phyloP scores from a whole-genome alignment of 495 filamentous ascomycete species.

The Trichoderma erinaceum region DNA sequence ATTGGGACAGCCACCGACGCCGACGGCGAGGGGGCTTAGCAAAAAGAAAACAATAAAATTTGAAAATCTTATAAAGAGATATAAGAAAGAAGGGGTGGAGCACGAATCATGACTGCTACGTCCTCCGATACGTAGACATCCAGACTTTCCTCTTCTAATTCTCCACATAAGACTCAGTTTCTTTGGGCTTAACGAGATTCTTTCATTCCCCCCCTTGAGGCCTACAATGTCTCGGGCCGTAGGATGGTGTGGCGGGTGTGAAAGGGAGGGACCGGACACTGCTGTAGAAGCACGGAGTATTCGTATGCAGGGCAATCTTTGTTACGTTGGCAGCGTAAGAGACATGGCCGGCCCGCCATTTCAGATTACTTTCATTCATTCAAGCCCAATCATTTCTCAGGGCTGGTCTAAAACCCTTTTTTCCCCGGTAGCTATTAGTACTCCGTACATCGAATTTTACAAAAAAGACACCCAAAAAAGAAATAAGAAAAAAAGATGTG shows the following conservation, averaged over 20 bases:
- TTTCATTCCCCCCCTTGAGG: not conserved
- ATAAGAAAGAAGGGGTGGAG: not conserved
- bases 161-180: not conserved
- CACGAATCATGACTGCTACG: not conserved
- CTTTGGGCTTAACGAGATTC: not conserved
- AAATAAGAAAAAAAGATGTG: not conserved
- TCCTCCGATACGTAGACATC: too few relatives aligned
- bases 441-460: not conserved
- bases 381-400: conserved; percentile 9
- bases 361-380: conserved; percentile 1
- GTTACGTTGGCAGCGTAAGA: conserved; percentile 1
- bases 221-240: not conserved
- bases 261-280: not conserved
- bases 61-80: too few relatives aligned
- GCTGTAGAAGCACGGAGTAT: conserved; percentile 1
- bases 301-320: not conserved
- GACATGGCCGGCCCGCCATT: conserved; percentile 11
- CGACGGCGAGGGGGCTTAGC: not conserved
- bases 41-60: not conserved
- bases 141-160: not conserved
- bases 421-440: not conserved
- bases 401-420: not conserved
- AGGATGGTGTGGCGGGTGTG: not conserved
- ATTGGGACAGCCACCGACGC: too few relatives aligned
- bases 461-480: not conserved